phyloP scores from a whole-genome alignment of 345 rosid genomes.

The Rhizophora apiculata region DNA sequence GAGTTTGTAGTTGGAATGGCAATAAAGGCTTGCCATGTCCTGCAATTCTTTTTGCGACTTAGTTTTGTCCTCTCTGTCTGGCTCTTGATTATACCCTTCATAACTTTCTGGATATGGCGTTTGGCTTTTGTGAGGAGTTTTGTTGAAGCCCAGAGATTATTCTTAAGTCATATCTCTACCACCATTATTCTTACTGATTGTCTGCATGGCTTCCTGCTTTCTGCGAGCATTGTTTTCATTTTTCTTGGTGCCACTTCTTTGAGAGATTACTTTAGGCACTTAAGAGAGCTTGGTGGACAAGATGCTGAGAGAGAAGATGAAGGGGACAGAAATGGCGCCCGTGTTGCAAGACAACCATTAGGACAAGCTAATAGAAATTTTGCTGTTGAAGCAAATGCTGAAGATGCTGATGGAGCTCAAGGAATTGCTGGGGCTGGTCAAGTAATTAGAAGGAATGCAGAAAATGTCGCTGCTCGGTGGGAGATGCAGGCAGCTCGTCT shows the following conservation, averaged over 20 bases:
- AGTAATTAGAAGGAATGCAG: conserved; percentile 75
- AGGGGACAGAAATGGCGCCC: conserved; percentile 87
- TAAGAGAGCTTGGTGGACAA: conserved; percentile 92
- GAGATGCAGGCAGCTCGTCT: conserved; percentile 99
- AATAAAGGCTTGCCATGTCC: conserved; percentile 90
- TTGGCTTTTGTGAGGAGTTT: conserved; percentile 91
- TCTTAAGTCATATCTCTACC: conserved; percentile 84
- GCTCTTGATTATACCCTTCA: conserved; percentile 94
- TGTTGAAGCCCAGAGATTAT: conserved; percentile 88
- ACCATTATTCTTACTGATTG: conserved; percentile 90
- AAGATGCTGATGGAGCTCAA: conserved; percentile 72
- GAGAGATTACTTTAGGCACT: conserved; percentile 92
- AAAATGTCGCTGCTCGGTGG: conserved; percentile 95
- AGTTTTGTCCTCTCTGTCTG: conserved; percentile 93
- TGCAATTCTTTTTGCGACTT: conserved; percentile 89
- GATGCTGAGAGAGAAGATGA: conserved; percentile 95
- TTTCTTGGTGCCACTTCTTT: conserved; percentile 95
- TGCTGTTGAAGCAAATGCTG: conserved; percentile 73
- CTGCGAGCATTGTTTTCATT: conserved; percentile 95
- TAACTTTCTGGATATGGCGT: conserved; percentile 97
- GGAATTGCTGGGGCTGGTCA: conserved; percentile 83
- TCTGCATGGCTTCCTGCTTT: conserved; percentile 94
- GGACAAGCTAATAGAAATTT: conserved; percentile 78
- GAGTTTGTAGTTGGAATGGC: conserved; percentile 94
- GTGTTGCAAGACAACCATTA: conserved; percentile 69